Conservation (phyloP, 2,329 filamentous ascomycete genomes). For the Aquanectria penicillioides region DNA sequence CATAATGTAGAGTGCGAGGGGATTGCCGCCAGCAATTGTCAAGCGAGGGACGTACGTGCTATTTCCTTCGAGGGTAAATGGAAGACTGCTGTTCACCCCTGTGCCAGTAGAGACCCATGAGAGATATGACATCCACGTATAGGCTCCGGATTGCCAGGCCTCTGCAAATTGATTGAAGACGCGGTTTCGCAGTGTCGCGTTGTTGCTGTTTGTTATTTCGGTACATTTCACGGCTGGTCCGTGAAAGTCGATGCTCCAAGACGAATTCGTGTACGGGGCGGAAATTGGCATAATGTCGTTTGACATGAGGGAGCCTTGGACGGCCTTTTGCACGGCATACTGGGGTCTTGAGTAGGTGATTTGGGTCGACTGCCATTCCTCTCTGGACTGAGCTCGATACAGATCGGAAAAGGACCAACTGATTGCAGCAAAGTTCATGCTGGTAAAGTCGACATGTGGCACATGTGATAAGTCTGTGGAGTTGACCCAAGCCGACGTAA, state of each 20-base stretch:
- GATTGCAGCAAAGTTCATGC: conserved; percentile 4
- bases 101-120: neutral
- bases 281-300: neutral
- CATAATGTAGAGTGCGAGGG: neutral
- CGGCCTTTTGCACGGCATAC: neutral
- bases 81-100: neutral
- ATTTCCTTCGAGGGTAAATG: neutral
- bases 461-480: neutral
- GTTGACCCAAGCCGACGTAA: neutral
- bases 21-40: neutral
- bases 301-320: neutral
- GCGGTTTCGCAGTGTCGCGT: neutral
- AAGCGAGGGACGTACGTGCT: neutral
- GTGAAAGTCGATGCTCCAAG: neutral
- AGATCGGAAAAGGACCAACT: neutral
- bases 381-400: neutral
- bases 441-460: neutral
- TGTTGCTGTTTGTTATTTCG: neutral
- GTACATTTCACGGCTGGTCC: neutral
- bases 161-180: neutral
- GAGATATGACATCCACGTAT: neutral
- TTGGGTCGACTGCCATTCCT: neutral
- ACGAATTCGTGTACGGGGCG: neutral
- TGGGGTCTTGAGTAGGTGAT: neutral
- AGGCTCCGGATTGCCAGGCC: neutral